Evolutionary conservation across 208 protist genomes (phyloP), one percentile per base, ranked within the genome.

Genomic region (Crithidia sp.): DNA sequence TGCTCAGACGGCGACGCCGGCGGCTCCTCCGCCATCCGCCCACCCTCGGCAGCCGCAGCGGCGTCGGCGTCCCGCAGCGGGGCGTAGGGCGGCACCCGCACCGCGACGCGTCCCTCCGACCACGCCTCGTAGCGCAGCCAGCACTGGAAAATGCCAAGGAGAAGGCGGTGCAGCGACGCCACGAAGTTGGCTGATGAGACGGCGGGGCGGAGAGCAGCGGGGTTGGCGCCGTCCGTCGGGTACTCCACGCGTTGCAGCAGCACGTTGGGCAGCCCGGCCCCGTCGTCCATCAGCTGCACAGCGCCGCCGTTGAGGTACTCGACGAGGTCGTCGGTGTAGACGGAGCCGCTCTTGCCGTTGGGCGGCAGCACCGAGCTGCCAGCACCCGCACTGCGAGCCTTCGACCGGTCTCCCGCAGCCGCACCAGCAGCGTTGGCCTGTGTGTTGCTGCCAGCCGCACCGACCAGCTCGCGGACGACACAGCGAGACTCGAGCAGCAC

Each of bases 11-110:
- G 40, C 28, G 19, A n/a, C 28, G 37, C 40, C 14, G 9, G 36
- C 4, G 37, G 44, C 43, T 58, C 79, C 74, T 39, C 70, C 47
- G 14, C 43, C 49, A n/a, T 50, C 61, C 8, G 54, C 19, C n/a
- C 67, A n/a, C 54, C 66, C 5, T 44, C 41, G 3, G 70, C 45
- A 12, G 58, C 49, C 43, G 71, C 17, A 4, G 61, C 41, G 5
- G 75, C 77, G 41, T 87, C 79, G 0, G 73, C 61, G 52, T 87
- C 77, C 39, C 67, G 58, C 8, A 86, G 76, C 0, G 75, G 66
- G 4, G 63, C 69, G 76, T 88, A 91, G 2, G 67, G 53, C 36
- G 86, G 86, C 14, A 91, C 86, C 14, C 53, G 49, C 19, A 88
- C 72, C 9, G 74, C 72, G 3, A 13, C 41, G 1, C 77, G 74